These are phyloP conservation scores for Astragalus membranaceus DNA, from an alignment of 306 rosid genomes.

Conservation along the genomic window DNA sequence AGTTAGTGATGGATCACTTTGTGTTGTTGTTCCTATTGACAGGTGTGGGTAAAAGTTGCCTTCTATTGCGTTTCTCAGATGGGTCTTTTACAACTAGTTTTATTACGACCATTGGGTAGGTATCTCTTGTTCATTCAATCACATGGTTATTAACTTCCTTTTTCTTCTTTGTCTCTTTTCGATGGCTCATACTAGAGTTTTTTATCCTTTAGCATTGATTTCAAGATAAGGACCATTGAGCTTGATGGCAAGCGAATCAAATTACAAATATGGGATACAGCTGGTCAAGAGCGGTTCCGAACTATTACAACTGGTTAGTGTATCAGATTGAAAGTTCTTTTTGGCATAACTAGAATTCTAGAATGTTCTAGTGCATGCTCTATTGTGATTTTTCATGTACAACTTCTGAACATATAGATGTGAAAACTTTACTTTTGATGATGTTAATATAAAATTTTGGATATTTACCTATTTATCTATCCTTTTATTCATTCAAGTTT, in stretches of 20 bases:
- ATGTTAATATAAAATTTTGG: neutral
- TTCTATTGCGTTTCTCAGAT: conserved; percentile 94
- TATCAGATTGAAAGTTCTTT: neutral
- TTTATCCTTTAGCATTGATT: conserved; percentile 69
- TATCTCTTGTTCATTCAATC: neutral
- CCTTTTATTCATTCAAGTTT: neutral
- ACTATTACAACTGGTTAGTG: conserved; percentile 91
- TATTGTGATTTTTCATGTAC: neutral
- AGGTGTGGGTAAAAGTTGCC: conserved; percentile 99
- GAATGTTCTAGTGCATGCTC: neutral
- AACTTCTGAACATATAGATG: neutral
- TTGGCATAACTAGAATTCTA: neutral
- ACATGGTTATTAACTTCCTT: neutral
- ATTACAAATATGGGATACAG: conserved; percentile 98
- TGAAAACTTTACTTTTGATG: neutral
- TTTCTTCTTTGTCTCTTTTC: conserved; percentile 3
- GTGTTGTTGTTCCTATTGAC: conserved; percentile 27
- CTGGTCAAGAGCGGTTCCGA: conserved; percentile 95
- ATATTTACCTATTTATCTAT: neutral
- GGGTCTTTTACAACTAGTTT: conserved; percentile 98
- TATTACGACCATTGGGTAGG: conserved; percentile 93
- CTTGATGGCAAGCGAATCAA: conserved; percentile 90
- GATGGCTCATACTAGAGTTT: conserved; percentile 11
- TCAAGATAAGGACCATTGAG: conserved; percentile 96
- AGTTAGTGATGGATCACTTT: conserved; percentile 3